phyloP scores from a whole-genome alignment of 768 basidiomycete genomes.

The Rhodosporidiobolus odoratus region DNA sequence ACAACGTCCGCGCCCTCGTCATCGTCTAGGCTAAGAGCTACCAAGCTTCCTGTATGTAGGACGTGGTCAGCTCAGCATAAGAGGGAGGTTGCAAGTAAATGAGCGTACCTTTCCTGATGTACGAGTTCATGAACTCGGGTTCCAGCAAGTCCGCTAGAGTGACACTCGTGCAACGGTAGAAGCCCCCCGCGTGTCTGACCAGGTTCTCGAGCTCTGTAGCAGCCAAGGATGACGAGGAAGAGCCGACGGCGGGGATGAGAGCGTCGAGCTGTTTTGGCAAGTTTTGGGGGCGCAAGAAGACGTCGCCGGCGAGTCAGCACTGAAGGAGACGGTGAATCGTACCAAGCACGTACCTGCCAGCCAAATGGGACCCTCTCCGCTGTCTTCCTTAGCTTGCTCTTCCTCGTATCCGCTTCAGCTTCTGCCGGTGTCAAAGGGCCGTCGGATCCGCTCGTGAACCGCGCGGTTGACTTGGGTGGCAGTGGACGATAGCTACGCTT shows the following conservation, averaged over 20 bases:
- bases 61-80: not conserved
- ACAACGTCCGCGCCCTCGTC: conserved; percentile 24
- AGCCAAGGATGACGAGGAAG: not conserved
- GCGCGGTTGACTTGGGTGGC: not conserved
- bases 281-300: too few relatives aligned
- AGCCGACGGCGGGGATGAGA: conserved; percentile 1
- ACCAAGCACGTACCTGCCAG: conserved; percentile 16
- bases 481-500: conserved; percentile 19
- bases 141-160: conserved; percentile 29
- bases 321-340: not conserved
- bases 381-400: not conserved
- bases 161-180: conserved; percentile 4
- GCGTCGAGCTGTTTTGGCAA: conserved; percentile 24
- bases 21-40: conserved; percentile 19
- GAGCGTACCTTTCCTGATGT: conserved; percentile 18
- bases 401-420: not conserved
- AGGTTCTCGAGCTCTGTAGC: not conserved
- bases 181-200: not conserved
- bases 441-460: not conserved
- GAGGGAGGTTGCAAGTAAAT: not conserved
- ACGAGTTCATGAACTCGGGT: conserved; percentile 17
- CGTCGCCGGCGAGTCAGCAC: not conserved
- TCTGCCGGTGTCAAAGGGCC: not conserved
- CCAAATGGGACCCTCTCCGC: conserved; percentile 27
- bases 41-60: conserved; percentile 6